Evolutionary conservation across 345 rosid species (phyloP).

Genomic region (Syzygium grande): DNA sequence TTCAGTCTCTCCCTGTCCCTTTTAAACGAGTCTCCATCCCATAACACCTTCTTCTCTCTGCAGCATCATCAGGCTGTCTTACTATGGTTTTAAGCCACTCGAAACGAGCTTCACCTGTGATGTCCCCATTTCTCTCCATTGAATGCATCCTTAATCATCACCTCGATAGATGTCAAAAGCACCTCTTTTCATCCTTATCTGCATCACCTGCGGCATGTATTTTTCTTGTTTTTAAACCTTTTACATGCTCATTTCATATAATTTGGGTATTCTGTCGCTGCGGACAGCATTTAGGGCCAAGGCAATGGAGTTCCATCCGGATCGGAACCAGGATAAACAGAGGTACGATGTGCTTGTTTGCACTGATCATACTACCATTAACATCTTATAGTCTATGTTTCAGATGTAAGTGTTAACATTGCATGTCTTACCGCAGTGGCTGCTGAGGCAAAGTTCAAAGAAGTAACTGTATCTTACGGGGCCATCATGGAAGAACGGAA

Average conservation of each 20-base stretch:
- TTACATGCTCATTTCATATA: not conserved
- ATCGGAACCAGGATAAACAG: conserved; percentile 83
- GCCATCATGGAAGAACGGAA: conserved; percentile 74
- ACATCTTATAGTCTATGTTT: not conserved
- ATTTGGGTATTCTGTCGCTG: conserved; percentile 1
- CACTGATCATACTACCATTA: not conserved
- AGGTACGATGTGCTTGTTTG: conserved; percentile 29
- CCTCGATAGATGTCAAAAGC: not conserved
- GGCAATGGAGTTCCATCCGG: conserved; percentile 91
- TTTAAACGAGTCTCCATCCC: not conserved
- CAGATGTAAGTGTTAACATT: not conserved
- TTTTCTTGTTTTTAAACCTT: not conserved
- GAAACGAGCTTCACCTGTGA: not conserved
- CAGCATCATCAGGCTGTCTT: not conserved
- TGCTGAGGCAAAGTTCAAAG: conserved; percentile 93
- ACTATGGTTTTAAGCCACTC: not conserved
- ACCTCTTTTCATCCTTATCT: not conserved
- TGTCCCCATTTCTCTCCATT: not conserved
- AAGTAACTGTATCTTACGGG: conserved; percentile 79
- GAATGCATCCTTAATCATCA: not conserved
- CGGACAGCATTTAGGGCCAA: conserved; percentile 88
- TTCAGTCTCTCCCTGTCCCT: no score
- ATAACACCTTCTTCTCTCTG: not conserved
- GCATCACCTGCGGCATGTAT: not conserved
- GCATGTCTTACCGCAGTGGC: conserved; percentile 36